phyloP scores from a whole-genome alignment of 495 filamentous ascomycete species.

The Pseudoneurospora amorphoporcata region DNA sequence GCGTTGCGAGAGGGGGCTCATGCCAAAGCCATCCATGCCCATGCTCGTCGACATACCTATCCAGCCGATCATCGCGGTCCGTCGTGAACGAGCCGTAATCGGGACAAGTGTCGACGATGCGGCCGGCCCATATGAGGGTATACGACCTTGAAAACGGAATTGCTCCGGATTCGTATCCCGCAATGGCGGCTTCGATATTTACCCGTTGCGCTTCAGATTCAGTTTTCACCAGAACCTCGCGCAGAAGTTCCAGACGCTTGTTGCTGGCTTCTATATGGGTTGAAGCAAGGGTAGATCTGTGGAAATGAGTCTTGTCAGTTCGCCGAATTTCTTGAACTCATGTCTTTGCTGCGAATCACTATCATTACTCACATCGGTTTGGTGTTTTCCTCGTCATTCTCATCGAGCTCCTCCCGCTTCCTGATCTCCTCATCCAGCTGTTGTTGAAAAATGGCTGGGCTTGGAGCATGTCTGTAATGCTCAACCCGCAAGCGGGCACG shows the following conservation, averaged over 20 bases:
- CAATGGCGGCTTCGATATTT: constrained; percentile 35
- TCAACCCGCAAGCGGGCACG: constrained; percentile 23
- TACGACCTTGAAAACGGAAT: constrained; percentile 30
- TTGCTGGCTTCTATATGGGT: constrained; percentile 17
- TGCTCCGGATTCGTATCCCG: constrained; percentile 30
- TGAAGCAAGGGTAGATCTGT: constrained; percentile 13
- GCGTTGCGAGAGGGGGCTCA: constrained; percentile 31
- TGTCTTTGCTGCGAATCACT: neutral
- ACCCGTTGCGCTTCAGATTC: constrained; percentile 28
- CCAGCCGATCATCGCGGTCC: constrained; percentile 31
- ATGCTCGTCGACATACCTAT: constrained; percentile 25
- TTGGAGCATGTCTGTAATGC: constrained; percentile 11
- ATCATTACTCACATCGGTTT: constrained; percentile 21
- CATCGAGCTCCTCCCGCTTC: constrained; percentile 25
- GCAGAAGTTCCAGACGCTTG: constrained; percentile 22
- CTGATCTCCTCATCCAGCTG: constrained; percentile 22
- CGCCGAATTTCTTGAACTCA: neutral
- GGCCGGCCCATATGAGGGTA: constrained; percentile 37
- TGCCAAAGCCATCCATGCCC: constrained; percentile 42
- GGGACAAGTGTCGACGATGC: constrained; percentile 31
- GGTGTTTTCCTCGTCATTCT: constrained; percentile 29
- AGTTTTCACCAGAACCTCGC: constrained; percentile 13
- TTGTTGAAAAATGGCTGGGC: constrained; percentile 15
- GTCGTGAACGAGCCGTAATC: constrained; percentile 26
- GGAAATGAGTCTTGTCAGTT: neutral